Conservation (phyloP, 208 protist species). For the Endotrypanum monterogeii region DNA sequence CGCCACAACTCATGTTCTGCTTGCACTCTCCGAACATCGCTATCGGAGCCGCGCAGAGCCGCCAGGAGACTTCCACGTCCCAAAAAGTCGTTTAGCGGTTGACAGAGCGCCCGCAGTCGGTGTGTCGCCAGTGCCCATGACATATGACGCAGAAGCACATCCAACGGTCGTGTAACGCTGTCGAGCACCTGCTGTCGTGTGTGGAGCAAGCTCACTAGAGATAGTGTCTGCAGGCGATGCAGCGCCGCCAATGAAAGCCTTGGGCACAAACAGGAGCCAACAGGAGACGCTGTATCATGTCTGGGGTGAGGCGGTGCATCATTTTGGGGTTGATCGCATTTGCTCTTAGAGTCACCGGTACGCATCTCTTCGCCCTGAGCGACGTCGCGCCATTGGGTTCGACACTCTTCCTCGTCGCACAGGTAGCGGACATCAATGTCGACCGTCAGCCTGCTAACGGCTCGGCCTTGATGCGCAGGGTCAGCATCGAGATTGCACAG, state of each 20-base stretch:
- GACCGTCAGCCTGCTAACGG: neutral
- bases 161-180: slow-evolving; percentile 19
- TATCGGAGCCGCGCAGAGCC: neutral
- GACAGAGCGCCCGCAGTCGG: slow-evolving; percentile 20
- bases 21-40: neutral
- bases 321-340: neutral
- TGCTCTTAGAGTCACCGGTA: too few species aligned
- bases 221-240: slow-evolving; percentile 20
- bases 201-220: slow-evolving; percentile 9
- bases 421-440: neutral
- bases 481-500: neutral
- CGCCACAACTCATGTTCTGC: slow-evolving; percentile 1
- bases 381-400: neutral
- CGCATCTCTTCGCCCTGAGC: neutral
- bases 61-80: neutral
- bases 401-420: neutral
- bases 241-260: slow-evolving; percentile 9
- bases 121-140: slow-evolving; percentile 20
- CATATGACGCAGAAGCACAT: slow-evolving; percentile 26
- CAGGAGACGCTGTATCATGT: neutral
- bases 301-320: neutral
- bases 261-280: slow-evolving; percentile 17
- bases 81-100: slow-evolving; percentile 27
- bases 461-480: slow-evolving; percentile 1
- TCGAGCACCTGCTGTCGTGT: slow-evolving; percentile 21